Evolutionary conservation across 2,329 filamentous ascomycete genomes (phyloP).

Genomic region (Coniosporium tulheliwenetii): DNA sequence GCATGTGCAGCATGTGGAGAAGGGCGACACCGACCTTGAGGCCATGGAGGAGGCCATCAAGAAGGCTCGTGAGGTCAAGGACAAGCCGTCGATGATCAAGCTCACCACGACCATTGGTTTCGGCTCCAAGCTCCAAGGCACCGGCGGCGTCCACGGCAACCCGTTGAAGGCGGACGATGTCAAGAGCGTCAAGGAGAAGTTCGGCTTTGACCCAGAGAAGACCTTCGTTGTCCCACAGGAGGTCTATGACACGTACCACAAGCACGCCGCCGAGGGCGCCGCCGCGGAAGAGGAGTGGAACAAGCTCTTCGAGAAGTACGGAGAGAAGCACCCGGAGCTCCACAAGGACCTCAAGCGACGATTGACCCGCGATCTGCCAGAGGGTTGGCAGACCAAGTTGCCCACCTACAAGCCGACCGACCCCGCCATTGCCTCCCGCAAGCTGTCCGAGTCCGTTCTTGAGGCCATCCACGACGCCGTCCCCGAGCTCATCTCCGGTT

Average conservation of each 20-base stretch:
- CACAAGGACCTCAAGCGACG: constrained; percentile 70
- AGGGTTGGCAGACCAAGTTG: constrained; percentile 90
- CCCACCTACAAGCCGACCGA: constrained; percentile 83
- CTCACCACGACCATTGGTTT: constrained; percentile 95
- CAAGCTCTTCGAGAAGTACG: constrained; percentile 78
- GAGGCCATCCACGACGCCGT: constrained; percentile 69
- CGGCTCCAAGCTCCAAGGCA: constrained; percentile 85
- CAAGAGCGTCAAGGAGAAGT: constrained; percentile 85
- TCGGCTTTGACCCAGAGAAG: constrained; percentile 91
- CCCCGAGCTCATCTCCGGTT: constrained; percentile 88
- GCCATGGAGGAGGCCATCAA: constrained; percentile 79
- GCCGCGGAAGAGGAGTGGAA: constrained; percentile 92
- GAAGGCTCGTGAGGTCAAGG: constrained; percentile 70
- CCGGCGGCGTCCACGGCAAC: constrained; percentile 89
- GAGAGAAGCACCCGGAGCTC: constrained; percentile 59
- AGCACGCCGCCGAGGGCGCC: constrained; percentile 73
- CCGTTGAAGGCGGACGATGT: constrained; percentile 90
- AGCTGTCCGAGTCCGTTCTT: constrained; percentile 89
- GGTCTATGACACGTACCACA: constrained; percentile 81
- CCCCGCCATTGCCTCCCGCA: constrained; percentile 75
- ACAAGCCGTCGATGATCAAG: constrained; percentile 97
- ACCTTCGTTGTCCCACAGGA: constrained; percentile 85
- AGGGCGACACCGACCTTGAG: constrained; percentile 80
- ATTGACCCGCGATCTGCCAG: constrained; percentile 67
- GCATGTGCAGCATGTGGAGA: constrained; percentile 71